Evolutionary conservation across 805 yeast genomes (phyloP).

Genomic region (Candida rishiriensis): DNA sequence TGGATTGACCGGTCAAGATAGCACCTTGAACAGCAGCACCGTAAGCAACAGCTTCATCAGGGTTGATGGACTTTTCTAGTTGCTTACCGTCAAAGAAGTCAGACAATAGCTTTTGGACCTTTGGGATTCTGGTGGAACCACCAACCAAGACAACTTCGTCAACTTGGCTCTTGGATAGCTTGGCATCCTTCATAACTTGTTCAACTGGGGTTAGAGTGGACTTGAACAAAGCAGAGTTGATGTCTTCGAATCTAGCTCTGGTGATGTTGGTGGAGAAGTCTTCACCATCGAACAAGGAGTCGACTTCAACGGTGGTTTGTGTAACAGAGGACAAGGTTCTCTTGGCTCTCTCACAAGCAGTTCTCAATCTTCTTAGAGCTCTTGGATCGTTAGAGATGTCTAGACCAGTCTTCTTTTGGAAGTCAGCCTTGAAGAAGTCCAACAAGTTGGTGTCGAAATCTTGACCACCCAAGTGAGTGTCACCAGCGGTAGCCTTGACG

Average conservation of each 20-base stretch:
- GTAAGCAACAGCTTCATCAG: conserved; percentile 99
- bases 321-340: conserved; percentile 95
- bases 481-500: conserved; percentile 98
- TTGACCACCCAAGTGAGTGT: conserved; percentile 99
- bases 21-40: conserved; percentile 99
- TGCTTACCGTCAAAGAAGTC: conserved; percentile 97
- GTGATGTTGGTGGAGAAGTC: conserved; percentile 91
- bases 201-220: conserved; percentile 92
- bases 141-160: conserved; percentile 96
- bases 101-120: conserved; percentile 89
- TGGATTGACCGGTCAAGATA: conserved; percentile 88
- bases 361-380: conserved; percentile 96
- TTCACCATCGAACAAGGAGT: conserved; percentile 91
- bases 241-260: conserved; percentile 97
- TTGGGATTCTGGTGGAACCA: conserved; percentile 99
- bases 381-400: conserved; percentile 89
- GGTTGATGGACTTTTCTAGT: conserved; percentile 95
- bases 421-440: conserved; percentile 88
- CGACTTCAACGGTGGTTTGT: conserved; percentile 94
- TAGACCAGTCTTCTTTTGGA: conserved; percentile 85
- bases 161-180: conserved; percentile 76
- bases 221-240: conserved; percentile 89
- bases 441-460: conserved; percentile 96
- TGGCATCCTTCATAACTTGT: conserved; percentile 90
- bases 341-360: conserved; percentile 99